Conservation (phyloP, 2,329 filamentous ascomycete species). For the Cladosporium oxysporum region DNA sequence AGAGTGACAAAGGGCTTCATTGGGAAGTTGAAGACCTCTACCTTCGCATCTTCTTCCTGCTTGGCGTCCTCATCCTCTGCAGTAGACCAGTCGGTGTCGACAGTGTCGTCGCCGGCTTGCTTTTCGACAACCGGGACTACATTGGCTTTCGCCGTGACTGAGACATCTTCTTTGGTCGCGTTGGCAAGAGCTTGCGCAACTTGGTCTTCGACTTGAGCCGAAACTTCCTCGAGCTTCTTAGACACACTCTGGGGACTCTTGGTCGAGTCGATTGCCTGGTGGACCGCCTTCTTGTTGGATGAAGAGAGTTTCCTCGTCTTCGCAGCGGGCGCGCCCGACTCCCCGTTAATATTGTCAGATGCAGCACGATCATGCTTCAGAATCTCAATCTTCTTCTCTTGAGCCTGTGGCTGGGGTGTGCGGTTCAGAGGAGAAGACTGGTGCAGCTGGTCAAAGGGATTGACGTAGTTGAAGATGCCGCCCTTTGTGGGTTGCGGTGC, state of each 20-base stretch:
- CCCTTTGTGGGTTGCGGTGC: constrained; percentile 40
- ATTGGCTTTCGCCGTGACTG: constrained; percentile 40
- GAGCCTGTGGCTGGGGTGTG: constrained; percentile 48
- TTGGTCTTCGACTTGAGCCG: constrained; percentile 59
- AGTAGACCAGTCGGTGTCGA: constrained; percentile 74
- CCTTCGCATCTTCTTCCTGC: constrained; percentile 66
- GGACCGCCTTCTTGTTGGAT: constrained; percentile 22
- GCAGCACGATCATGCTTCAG: constrained; percentile 48
- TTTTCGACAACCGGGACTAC: constrained; percentile 38
- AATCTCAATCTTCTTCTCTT: constrained; percentile 45
- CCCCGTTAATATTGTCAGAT: constrained; percentile 34
- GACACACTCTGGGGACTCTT: constrained; percentile 63
- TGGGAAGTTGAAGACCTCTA: constrained; percentile 86
- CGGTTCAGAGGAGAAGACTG: constrained; percentile 65
- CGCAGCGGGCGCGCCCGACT: constrained; percentile 31
- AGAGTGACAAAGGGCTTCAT: constrained; percentile 96
- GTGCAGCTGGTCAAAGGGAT: constrained; percentile 70
- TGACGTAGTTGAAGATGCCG: constrained; percentile 67
- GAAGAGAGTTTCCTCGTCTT: constrained; percentile 41
- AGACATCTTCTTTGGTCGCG: constrained; percentile 45
- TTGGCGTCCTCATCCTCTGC: constrained; percentile 74
- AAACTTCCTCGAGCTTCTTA: constrained; percentile 68
- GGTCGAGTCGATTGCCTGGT: constrained; percentile 20
- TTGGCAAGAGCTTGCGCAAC: constrained; percentile 65
- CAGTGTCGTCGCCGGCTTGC: constrained; percentile 60